These are phyloP conservation scores for Corymbia citriodora DNA, from an alignment of 441 rosid genomes.

Conservation along the genomic window DNA sequence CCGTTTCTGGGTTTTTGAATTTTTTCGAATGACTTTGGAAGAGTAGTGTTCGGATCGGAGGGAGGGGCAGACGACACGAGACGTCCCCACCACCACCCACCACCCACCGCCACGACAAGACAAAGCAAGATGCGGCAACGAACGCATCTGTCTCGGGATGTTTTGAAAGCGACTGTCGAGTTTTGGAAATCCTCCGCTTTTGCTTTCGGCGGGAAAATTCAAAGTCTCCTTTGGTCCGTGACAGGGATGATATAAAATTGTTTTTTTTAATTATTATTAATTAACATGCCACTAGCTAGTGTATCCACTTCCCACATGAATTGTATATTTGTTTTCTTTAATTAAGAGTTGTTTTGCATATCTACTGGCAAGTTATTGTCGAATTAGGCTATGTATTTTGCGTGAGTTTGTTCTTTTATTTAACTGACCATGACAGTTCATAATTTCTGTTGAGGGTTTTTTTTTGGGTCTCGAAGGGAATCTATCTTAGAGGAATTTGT, in stretches of 20 bases:
- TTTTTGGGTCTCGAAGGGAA: rapidly evolving
- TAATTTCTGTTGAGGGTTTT: background rate
- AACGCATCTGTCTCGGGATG: background rate
- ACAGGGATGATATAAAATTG: background rate
- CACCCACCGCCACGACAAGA: background rate
- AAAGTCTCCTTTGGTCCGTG: background rate
- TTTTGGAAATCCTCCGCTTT: background rate
- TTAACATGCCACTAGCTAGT: background rate
- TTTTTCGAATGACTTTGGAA: background rate
- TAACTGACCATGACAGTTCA: background rate
- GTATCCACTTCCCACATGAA: background rate
- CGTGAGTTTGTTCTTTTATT: background rate
- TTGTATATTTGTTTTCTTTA: background rate
- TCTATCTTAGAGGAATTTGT: background rate
- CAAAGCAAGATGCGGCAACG: background rate
- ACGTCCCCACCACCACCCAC: background rate
- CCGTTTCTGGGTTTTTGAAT: background rate
- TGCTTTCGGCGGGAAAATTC: background rate
- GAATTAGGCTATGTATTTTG: background rate
- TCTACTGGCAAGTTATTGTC: background rate
- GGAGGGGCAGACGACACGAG: background rate
- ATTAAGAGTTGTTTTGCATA: background rate
- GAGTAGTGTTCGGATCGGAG: background rate
- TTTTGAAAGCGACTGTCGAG: background rate
- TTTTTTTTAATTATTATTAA: too few relatives aligned